These are phyloP conservation scores for Coleophoma eucalyptorum DNA, from an alignment of 2,329 filamentous ascomycete genomes.

Conservation along the genomic window DNA sequence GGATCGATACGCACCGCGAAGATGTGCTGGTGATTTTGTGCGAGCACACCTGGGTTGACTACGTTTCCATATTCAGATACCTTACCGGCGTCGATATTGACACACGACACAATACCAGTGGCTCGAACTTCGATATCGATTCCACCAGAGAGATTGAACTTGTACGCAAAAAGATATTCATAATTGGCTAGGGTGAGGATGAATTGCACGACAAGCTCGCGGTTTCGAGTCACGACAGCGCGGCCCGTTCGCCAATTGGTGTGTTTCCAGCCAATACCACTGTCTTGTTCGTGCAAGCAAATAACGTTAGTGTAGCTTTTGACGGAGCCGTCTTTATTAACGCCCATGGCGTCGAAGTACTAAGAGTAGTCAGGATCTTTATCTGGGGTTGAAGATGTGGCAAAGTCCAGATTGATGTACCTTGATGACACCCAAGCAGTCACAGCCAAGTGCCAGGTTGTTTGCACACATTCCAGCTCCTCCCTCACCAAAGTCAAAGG, in stretches of 20 bases:
- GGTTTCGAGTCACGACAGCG: constrained; percentile 57
- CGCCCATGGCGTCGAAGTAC: constrained; percentile 1
- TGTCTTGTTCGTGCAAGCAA: constrained; percentile 69
- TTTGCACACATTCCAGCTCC: constrained; percentile 63
- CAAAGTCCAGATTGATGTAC: too few species aligned
- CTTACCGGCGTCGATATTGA: constrained; percentile 61
- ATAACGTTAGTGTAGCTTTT: constrained; percentile 61
- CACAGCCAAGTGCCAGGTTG: constrained; percentile 64
- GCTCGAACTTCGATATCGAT: constrained; percentile 64
- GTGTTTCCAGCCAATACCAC: constrained; percentile 65
- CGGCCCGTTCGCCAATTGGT: constrained; percentile 63
- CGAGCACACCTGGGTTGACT: constrained; percentile 67
- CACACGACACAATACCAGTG: constrained; percentile 64
- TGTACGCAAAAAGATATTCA: constrained; percentile 69
- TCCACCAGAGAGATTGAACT: constrained; percentile 68
- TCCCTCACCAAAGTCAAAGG: constrained; percentile 66
- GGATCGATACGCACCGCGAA: constrained; percentile 64
- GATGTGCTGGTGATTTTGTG: constrained; percentile 72
- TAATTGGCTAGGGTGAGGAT: constrained; percentile 72
- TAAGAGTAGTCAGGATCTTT: too few species aligned
- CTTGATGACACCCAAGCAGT: constrained; percentile 70
- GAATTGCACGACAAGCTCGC: constrained; percentile 64
- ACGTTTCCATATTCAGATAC: constrained; percentile 66
- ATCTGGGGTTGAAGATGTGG: too few species aligned
- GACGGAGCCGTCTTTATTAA: constrained; percentile 39